Base-by-base conservation (phyloP, 768 basidiomycete genomes). In the Coprinopsis strossmayeri region DNA sequence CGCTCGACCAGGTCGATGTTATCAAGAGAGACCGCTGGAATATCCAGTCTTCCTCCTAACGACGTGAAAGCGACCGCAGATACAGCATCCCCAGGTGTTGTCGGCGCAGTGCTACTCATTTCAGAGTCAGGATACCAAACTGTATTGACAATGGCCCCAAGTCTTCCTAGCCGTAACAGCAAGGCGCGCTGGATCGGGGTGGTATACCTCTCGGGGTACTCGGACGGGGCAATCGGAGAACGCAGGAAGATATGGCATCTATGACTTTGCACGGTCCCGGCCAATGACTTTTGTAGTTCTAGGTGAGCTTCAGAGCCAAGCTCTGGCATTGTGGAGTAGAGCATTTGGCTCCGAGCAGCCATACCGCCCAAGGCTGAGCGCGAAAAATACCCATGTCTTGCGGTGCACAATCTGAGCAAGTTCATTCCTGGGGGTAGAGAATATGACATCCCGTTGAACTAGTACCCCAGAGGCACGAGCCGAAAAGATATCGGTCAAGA, bases 61-160 rank as follows among this genome's bases (percentile, higher is more conserved):
- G 53, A 49, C 11, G 80, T 78, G 56, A 84, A 86, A 2, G 77
- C 77, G 0, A 77, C 79, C 18, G 75, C 72, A 32, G 61, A 59
- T 30, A 54, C 52, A 34, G 61, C 57, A 30, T 51, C 55, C 10
- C 24, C 25, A 2, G n/a, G 30, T 4, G 40, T 9, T 13, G 18
- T 10, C n/a, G 26, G 25, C 21, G n/a, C 15, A 32, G 32, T 28
- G 4, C 21, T 41, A n/a, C n/a, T 27, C 18, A 28, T 17, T 34
- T 21, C 32, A 30, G 46, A 15, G 52, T 61, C 63, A 5, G 35
- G 35, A 20, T 70, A 64, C 78, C 78, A 84, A 15, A 77, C 70
- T 57, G 82, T 79, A 60, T 86, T 87, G 53, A 82, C 78, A 2
- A 74, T 51, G 3, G 74, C 81, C 5, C 78, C 77, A 71, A 71